A percentile compares a stretch with the other conserved stretches of the same genome.
Conservation (phyloP, 2,329 filamentous ascomycete species). For the Scortechinia acanthostroma region DNA sequence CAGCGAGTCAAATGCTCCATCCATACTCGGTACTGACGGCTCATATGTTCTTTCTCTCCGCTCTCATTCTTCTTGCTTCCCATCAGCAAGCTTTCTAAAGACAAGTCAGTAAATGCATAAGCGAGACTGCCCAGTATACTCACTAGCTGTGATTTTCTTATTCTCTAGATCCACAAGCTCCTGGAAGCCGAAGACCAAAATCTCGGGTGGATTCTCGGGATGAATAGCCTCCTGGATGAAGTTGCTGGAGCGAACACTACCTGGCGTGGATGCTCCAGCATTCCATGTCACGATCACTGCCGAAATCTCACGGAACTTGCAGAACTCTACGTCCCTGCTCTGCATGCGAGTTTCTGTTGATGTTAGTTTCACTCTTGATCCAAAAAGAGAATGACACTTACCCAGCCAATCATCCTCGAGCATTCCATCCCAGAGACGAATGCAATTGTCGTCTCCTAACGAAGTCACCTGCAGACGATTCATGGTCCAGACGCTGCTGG, state of each 20-base stretch:
- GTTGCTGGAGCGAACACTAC: slow-evolving; percentile 64
- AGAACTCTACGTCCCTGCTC: slow-evolving; percentile 72
- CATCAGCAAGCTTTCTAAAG: slow-evolving; percentile 43
- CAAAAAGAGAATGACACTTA: slow-evolving; percentile 16
- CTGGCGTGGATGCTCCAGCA: slow-evolving; percentile 88
- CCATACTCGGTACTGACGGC: slow-evolving; percentile 95
- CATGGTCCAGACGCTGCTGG: slow-evolving; percentile 76
- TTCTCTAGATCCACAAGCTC: slow-evolving; percentile 97
- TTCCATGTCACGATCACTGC: slow-evolving; percentile 91
- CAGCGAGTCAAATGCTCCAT: slow-evolving; percentile 78
- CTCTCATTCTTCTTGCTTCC: slow-evolving; percentile 84
- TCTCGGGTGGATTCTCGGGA: slow-evolving; percentile 74
- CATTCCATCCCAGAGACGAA: slow-evolving; percentile 86
- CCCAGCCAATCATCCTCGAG: slow-evolving; percentile 94
- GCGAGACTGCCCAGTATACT: no score
- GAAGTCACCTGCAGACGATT: slow-evolving; percentile 80
- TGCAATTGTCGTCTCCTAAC: slow-evolving; percentile 76
- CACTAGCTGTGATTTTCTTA: slow-evolving; percentile 91
- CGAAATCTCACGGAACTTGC: slow-evolving; percentile 74
- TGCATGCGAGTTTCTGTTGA: slow-evolving; percentile 59
- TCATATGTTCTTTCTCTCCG: slow-evolving; percentile 83
- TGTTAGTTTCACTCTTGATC: neutral
- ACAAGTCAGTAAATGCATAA: no score
- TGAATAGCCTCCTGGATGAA: slow-evolving; percentile 79
- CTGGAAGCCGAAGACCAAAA: slow-evolving; percentile 93